Evolutionary conservation across 2,329 filamentous ascomycete species (phyloP).

Genomic region (Phyllosticta citriasiana): DNA sequence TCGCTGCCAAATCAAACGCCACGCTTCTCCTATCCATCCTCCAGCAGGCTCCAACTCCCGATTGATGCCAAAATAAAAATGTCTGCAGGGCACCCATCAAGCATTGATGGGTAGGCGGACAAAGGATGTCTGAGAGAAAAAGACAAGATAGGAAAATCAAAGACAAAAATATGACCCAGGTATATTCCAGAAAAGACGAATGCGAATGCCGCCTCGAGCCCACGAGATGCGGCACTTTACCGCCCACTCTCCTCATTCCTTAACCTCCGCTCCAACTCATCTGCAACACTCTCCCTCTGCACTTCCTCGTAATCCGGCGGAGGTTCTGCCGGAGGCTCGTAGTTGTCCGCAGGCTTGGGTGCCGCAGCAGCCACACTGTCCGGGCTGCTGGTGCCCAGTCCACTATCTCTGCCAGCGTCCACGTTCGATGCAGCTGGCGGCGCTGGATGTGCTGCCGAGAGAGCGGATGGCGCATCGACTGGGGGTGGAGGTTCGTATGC

Average conservation of each 20-base stretch:
- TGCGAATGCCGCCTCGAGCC: not conserved
- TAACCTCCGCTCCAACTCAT: conserved; percentile 53
- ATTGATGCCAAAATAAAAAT: not conserved
- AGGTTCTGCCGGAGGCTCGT: conserved; percentile 56
- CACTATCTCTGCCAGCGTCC: conserved; percentile 3
- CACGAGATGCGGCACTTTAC: not conserved
- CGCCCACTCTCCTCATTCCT: conserved; percentile 15
- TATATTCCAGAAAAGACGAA: not conserved
- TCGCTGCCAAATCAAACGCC: conserved; percentile 17
- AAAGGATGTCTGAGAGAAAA: not conserved
- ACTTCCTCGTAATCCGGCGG: conserved; percentile 89
- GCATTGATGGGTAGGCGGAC: not conserved
- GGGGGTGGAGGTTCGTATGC: conserved; percentile 56
- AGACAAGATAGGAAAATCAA: not conserved
- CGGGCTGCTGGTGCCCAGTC: conserved; percentile 7
- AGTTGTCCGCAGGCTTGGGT: conserved; percentile 22
- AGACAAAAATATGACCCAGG: not conserved
- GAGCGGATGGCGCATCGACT: not conserved
- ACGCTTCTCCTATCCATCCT: conserved; percentile 14
- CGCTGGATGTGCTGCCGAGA: not conserved
- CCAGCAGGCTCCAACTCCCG: conserved; percentile 11
- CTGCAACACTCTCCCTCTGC: conserved; percentile 68
- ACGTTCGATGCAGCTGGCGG: not conserved
- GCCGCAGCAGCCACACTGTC: not conserved
- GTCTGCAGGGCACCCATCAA: not conserved